A percentile compares a stretch with the other conserved stretches of the same genome.
These are phyloP conservation scores for Leersia perrieri DNA, from an alignment of 176 grass and related monocot genomes.

Conservation along the genomic window DNA sequence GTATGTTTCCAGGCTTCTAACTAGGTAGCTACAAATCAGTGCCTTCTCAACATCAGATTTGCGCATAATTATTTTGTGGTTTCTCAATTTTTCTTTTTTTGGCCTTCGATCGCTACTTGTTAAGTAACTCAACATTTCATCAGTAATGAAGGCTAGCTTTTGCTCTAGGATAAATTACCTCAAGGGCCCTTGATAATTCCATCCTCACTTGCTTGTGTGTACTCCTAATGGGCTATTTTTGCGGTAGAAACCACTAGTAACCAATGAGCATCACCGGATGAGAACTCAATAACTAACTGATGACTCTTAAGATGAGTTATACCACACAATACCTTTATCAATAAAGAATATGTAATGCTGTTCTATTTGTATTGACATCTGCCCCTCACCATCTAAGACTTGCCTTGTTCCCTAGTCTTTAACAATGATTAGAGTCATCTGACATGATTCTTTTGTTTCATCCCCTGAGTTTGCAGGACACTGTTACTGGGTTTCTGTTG, in stretches of 20 bases:
- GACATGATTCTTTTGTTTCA: not conserved
- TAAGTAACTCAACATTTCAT: no score
- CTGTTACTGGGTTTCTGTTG: conserved; percentile 69
- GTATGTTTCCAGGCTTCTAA: no score
- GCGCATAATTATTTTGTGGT: no score
- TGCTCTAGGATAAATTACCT: not conserved
- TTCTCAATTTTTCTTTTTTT: no score
- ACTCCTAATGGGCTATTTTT: not conserved
- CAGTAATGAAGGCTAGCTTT: not conserved
- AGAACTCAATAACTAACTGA: not conserved
- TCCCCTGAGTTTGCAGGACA: conserved; percentile 48
- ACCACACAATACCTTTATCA: not conserved
- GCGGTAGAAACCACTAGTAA: not conserved
- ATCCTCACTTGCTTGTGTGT: not conserved
- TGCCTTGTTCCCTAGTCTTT: no score
- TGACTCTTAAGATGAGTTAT: not conserved
- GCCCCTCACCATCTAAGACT: no score
- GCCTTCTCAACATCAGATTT: no score
- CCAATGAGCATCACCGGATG: not conserved
- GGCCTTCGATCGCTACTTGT: no score
- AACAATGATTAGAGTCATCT: not conserved
- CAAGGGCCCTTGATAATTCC: not conserved
- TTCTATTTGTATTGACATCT: no score
- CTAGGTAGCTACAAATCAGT: no score
- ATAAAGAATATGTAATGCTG: no score